These are phyloP conservation scores for Penicillium steckii DNA, from an alignment of 495 filamentous ascomycete species.

Conservation along the genomic window DNA sequence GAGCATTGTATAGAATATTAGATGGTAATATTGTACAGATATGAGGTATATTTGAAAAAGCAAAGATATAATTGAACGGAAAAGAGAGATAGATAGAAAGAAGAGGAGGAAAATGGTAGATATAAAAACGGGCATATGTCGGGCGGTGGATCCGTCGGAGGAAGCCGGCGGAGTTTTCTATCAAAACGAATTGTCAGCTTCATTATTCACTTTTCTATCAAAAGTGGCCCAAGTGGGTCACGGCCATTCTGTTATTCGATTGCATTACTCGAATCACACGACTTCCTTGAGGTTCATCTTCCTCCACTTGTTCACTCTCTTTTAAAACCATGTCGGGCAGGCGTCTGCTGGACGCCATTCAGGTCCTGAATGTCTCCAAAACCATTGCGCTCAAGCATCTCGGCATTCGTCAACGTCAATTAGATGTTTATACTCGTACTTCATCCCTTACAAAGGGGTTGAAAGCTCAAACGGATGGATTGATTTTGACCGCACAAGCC, in stretches of 20 bases:
- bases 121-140: not conserved
- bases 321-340: conserved; percentile 59
- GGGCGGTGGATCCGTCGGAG: conserved; percentile 10
- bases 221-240: not conserved
- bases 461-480: conserved; percentile 60
- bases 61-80: conserved; percentile 6
- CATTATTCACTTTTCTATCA: not conserved
- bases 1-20: conserved; percentile 10
- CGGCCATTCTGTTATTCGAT: conserved; percentile 16
- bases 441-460: conserved; percentile 71
- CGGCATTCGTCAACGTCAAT: conserved; percentile 70
- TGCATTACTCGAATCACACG: conserved; percentile 22
- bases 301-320: conserved; percentile 1
- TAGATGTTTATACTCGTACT: conserved; percentile 74
- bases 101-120: conserved; percentile 11
- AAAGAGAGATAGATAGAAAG: conserved; percentile 2
- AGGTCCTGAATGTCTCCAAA: conserved; percentile 73
- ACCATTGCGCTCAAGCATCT: conserved; percentile 78
- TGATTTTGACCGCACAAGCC: conserved; percentile 63
- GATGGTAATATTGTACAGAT: not conserved
- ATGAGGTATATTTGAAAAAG: not conserved
- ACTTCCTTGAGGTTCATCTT: no score
- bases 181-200: conserved; percentile 6
- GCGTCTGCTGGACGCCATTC: conserved; percentile 75
- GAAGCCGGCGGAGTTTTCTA: conserved; percentile 22